Evolutionary conservation across 164 flowering plant genomes (phyloP).

Genomic region (Tetrastigma voinierianum): DNA sequence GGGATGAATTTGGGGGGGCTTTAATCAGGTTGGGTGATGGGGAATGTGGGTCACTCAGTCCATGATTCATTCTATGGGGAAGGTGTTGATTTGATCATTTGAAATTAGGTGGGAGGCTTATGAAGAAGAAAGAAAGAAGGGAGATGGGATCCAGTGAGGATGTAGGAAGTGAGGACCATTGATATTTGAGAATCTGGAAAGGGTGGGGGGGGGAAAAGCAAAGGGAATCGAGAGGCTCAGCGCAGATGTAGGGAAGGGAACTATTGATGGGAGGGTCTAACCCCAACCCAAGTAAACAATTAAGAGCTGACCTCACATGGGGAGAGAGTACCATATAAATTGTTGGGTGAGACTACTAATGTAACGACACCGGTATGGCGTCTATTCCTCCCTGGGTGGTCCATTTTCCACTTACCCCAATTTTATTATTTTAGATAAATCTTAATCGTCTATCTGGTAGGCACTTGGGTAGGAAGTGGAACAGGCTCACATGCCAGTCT

Average conservation of each 20-base stretch:
- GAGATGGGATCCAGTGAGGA: no score
- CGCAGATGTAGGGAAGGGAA: constrained; percentile 25
- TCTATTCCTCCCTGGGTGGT: constrained; percentile 7
- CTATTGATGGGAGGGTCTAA: constrained; percentile 8
- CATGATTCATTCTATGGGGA: constrained; percentile 4
- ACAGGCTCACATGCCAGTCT: constrained; percentile 21
- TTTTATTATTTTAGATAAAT: no score
- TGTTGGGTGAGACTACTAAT: neutral
- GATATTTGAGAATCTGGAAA: constrained; percentile 15
- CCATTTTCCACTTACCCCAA: constrained; percentile 10
- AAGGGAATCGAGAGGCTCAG: constrained; percentile 12
- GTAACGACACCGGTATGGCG: neutral
- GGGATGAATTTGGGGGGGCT: constrained; percentile 11
- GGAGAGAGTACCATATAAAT: neutral
- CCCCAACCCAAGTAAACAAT: constrained; percentile 9
- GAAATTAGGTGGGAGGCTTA: no score
- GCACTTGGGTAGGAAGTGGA: no score
- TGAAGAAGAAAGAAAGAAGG: no score
- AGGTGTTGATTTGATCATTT: no score
- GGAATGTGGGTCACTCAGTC: neutral
- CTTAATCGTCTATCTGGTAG: no score
- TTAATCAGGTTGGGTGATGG: constrained; percentile 15
- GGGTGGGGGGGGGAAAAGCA: neutral
- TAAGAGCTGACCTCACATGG: constrained; percentile 31
- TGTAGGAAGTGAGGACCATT: no score